Conservation (phyloP, 208 protist species). For the Acanthamoeba royreba region DNA sequence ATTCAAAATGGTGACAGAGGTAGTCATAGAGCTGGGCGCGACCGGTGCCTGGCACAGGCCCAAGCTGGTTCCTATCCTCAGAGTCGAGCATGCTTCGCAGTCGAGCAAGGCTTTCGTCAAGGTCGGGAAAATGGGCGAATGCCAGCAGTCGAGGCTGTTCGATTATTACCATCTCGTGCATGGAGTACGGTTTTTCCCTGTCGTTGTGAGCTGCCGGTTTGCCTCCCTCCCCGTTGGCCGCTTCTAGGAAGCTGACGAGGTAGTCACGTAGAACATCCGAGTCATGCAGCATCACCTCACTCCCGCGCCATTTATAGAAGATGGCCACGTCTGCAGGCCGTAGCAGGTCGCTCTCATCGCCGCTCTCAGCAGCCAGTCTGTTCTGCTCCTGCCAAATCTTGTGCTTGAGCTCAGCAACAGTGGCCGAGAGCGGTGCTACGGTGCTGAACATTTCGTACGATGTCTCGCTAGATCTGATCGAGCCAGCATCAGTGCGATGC, state of each 20-base stretch:
- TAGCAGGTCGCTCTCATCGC: neutral
- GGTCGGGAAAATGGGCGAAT: constrained; percentile 16
- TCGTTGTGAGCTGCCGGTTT: neutral
- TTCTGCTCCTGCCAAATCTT: constrained; percentile 28
- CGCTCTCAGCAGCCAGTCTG: neutral
- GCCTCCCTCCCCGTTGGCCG: neutral
- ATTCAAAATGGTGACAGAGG: constrained; percentile 40
- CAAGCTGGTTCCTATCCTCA: neutral
- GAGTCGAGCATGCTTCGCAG: neutral
- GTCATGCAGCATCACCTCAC: neutral
- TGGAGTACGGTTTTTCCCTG: neutral
- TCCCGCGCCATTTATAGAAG: neutral
- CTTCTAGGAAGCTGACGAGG: neutral
- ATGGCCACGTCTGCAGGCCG: constrained; percentile 16
- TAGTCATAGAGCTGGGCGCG: neutral
- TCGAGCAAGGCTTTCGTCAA: neutral
- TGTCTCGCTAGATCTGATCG: neutral
- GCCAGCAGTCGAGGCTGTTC: neutral
- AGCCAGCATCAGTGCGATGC: neutral
- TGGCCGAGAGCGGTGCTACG: neutral
- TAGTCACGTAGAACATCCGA: neutral
- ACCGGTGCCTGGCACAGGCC: neutral
- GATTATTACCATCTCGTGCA: neutral
- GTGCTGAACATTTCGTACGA: neutral
- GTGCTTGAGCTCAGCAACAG: constrained; percentile 1